phyloP scores from a whole-genome alignment of 1,139 yeast species.

The Protomyces macrosporus region DNA sequence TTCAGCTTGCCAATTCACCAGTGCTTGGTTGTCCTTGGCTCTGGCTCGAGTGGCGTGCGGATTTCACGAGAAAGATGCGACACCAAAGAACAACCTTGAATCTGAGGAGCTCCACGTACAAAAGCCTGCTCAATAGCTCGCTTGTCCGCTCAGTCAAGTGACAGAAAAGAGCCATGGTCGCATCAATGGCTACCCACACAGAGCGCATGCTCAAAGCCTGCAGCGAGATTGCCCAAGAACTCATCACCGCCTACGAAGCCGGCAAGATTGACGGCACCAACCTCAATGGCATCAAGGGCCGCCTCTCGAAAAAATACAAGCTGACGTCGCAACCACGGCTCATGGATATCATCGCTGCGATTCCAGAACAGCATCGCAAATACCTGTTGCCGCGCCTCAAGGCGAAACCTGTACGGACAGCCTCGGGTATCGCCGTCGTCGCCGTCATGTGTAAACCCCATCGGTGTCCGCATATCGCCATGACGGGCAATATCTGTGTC shows the following conservation, averaged over 20 bases:
- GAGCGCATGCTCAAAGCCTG: conserved; percentile 28
- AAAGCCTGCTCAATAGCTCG: no score
- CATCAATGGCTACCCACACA: conserved; percentile 3
- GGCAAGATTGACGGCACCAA: conserved; percentile 55
- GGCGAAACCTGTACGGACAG: conserved; percentile 98
- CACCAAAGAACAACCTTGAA: not conserved
- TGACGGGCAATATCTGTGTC: conserved; percentile 96
- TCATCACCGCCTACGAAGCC: conserved; percentile 28
- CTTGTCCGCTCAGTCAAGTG: no score
- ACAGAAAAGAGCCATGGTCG: not conserved
- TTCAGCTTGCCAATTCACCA: no score
- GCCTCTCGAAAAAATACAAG: conserved; percentile 83
- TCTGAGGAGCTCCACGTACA: no score
- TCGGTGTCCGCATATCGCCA: conserved; percentile 98
- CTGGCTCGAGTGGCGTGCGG: not conserved
- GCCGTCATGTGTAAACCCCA: conserved; percentile 99
- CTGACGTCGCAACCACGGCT: conserved; percentile 87
- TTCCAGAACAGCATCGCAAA: conserved; percentile 92
- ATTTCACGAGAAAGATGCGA: not conserved
- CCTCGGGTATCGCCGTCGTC: conserved; percentile 94
- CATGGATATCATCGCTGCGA: conserved; percentile 89
- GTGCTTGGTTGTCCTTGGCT: no score
- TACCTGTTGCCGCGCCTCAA: conserved; percentile 85
- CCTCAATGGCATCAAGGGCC: conserved; percentile 79
- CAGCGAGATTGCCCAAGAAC: conserved; percentile 29